phyloP scores from a whole-genome alignment of 148 eudicot species.

The Diospyros kaki region DNA sequence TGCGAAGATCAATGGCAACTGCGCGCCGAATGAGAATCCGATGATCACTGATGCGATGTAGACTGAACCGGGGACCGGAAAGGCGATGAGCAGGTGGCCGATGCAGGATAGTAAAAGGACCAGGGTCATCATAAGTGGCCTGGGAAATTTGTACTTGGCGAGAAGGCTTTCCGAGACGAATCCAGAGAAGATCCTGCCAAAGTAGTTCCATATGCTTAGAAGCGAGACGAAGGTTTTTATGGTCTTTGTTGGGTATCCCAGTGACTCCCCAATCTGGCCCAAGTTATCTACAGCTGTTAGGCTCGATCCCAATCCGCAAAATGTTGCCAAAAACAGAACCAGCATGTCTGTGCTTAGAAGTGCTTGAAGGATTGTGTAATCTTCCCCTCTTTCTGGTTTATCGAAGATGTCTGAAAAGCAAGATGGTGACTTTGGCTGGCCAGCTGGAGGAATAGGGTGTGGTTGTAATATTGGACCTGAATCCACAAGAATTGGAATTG shows the following conservation, averaged over 20 bases:
- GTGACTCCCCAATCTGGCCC: conserved; percentile 16
- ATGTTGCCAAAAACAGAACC: conserved; percentile 7
- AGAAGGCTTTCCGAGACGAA: conserved; percentile 16
- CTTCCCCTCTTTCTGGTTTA: conserved; percentile 15
- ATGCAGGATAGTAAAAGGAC: conserved; percentile 15
- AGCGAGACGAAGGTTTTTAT: conserved; percentile 15
- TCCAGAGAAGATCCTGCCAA: conserved; percentile 17
- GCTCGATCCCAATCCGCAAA: conserved; percentile 20
- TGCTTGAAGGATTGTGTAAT: conserved; percentile 19
- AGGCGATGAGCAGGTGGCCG: conserved; percentile 19
- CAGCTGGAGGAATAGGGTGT: background rate
- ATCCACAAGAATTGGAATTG: background rate
- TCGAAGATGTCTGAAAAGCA: conserved; percentile 10
- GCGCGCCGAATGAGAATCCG: conserved; percentile 21
- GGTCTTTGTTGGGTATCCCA: conserved; percentile 15
- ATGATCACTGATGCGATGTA: conserved; percentile 15
- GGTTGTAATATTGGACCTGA: too few relatives aligned
- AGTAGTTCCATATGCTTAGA: conserved; percentile 18
- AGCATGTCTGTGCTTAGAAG: conserved; percentile 19
- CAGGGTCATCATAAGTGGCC: conserved; percentile 14
- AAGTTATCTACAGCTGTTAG: conserved; percentile 15
- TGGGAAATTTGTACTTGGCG: conserved; percentile 9
- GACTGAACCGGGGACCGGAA: conserved; percentile 15
- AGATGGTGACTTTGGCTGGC: conserved; percentile 1
- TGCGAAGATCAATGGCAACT: conserved; percentile 14